Conservation (phyloP, 768 basidiomycete species). For the Asterophora lycoperdoides region DNA sequence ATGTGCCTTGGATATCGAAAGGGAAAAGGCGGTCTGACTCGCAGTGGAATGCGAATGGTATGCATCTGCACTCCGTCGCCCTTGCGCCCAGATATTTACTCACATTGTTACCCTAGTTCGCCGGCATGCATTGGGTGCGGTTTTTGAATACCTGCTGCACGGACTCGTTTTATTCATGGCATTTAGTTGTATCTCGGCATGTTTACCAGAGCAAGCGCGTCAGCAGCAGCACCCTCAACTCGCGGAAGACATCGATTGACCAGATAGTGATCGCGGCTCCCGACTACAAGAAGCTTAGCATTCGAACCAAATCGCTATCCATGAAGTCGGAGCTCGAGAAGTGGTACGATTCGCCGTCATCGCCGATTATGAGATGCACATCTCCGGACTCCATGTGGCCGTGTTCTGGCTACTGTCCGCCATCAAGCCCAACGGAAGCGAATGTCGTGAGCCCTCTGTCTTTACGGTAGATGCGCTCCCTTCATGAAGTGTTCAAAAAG, state of each 20-base stretch:
- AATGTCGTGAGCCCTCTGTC: slow-evolving; percentile 27
- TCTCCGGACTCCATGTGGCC: slow-evolving; percentile 30
- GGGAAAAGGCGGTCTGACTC: slow-evolving; percentile 33
- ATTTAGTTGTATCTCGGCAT: slow-evolving; percentile 13
- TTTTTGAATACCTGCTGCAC: too few species aligned
- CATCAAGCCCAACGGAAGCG: slow-evolving; percentile 13
- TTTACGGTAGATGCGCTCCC: not conserved
- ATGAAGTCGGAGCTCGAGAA: slow-evolving; percentile 18
- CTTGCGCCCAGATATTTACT: not conserved
- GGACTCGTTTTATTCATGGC: too few species aligned
- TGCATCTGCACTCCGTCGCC: slow-evolving; percentile 1
- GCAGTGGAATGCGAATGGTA: slow-evolving; percentile 29
- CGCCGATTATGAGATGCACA: slow-evolving; percentile 19
- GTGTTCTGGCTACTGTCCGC: slow-evolving; percentile 29
- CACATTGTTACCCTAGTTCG: slow-evolving; percentile 10
- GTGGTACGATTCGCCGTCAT: slow-evolving; percentile 18
- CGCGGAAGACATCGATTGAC: slow-evolving; percentile 21
- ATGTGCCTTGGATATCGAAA: slow-evolving; percentile 44
- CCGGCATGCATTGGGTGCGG: slow-evolving; percentile 13
- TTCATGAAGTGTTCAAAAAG: slow-evolving; percentile 13
- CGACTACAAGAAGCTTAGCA: slow-evolving; percentile 10
- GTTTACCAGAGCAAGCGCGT: slow-evolving; percentile 26
- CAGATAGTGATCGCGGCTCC: slow-evolving; percentile 11
- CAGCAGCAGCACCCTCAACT: slow-evolving; percentile 14
- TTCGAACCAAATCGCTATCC: slow-evolving; percentile 8